phyloP scores from a whole-genome alignment of 2,329 filamentous ascomycete genomes.

The Neofusicoccum sp. region DNA sequence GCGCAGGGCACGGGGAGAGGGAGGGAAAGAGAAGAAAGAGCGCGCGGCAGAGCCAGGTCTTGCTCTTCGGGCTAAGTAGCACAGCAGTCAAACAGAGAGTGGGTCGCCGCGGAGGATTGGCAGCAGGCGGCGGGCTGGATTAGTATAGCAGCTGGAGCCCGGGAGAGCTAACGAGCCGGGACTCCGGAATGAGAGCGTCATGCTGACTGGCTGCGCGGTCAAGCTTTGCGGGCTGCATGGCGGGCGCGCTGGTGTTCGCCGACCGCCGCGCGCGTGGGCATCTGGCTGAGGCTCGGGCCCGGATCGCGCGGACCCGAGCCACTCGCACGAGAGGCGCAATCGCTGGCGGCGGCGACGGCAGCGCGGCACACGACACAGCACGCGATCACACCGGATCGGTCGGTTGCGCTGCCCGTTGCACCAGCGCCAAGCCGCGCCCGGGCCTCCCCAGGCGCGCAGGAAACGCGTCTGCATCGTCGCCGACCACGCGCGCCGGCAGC shows the following conservation, averaged over 20 bases:
- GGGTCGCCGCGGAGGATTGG: not conserved
- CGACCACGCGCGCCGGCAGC: not conserved
- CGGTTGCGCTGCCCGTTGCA: conserved; percentile 14
- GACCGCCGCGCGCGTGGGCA: not conserved
- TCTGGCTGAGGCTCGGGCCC: not conserved
- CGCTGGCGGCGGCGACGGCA: not conserved
- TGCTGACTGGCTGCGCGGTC: not conserved
- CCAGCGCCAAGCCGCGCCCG: conserved; percentile 3
- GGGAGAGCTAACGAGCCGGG: not conserved
- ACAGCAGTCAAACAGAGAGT: not conserved
- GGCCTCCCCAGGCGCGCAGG: conserved; percentile 9
- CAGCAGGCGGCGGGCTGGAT: not conserved
- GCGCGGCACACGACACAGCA: not conserved
- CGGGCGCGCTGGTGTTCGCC: not conserved
- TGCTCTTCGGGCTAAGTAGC: too few relatives aligned
- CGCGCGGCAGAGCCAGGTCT: not conserved
- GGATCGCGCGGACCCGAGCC: not conserved
- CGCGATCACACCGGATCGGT: conserved; percentile 12
- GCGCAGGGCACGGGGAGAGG: not conserved
- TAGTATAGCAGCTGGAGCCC: not conserved
- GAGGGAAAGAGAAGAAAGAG: not conserved
- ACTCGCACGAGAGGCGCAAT: conserved; percentile 3
- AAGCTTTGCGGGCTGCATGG: not conserved
- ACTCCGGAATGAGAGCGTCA: not conserved
- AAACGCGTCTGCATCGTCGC: not conserved